Evolutionary conservation across 176 grass and related monocot genomes (phyloP).

Genomic region (Rhynchospora breviuscula): DNA sequence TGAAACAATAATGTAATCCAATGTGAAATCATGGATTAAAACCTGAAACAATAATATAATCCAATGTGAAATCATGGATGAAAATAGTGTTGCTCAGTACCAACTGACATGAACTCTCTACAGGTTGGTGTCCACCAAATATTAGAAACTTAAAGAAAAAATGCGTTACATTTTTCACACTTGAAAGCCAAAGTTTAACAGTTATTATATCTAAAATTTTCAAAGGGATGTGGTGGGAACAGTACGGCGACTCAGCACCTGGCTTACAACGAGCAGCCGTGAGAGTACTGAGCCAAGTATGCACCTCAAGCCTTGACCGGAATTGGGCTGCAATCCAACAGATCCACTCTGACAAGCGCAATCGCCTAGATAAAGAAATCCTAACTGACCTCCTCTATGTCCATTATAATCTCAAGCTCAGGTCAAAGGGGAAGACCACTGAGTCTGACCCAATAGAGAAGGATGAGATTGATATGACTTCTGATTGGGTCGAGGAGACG

Average conservation of each 20-base stretch:
- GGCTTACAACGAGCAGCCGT: slow-evolving; percentile 66
- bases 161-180: not conserved
- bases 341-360: slow-evolving; percentile 74
- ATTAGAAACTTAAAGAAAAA: not conserved
- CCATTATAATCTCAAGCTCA: slow-evolving; percentile 75
- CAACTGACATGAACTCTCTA: not conserved
- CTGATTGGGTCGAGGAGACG: slow-evolving; percentile 79
- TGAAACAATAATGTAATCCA: not conserved
- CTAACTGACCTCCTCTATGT: slow-evolving; percentile 73
- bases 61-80: not conserved
- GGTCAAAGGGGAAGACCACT: slow-evolving; percentile 41
- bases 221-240: slow-evolving; percentile 95
- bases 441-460: slow-evolving; percentile 54
- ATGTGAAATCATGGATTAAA: not conserved
- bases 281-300: slow-evolving; percentile 89
- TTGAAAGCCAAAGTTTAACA: not conserved
- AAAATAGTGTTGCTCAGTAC: not conserved
- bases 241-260: slow-evolving; percentile 80
- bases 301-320: slow-evolving; percentile 61
- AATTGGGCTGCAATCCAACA: slow-evolving; percentile 70
- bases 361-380: slow-evolving; percentile 70
- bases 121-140: not conserved
- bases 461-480: slow-evolving; percentile 76
- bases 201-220: not conserved
- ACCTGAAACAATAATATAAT: not conserved